A percentile compares a stretch with the other conserved stretches of the same genome.
Evolutionary conservation across 2,329 filamentous ascomycete genomes (phyloP).

Genomic region (Talaromyces rugulosus): DNA sequence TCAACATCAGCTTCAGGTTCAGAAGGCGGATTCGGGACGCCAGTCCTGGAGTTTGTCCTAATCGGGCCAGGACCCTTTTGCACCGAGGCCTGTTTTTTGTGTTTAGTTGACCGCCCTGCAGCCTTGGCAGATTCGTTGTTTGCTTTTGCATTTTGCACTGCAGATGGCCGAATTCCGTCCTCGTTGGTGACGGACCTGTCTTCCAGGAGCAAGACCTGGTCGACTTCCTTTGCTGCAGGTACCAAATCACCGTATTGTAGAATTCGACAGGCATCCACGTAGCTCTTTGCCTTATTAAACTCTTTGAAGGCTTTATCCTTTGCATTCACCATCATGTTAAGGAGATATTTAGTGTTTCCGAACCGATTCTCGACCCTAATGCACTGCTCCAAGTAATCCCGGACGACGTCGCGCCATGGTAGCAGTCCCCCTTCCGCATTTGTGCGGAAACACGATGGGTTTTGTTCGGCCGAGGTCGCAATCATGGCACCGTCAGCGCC

Average conservation of each 20-base stretch:
- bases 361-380: constrained; percentile 80
- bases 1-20: constrained; percentile 22
- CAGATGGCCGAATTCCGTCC: constrained; percentile 20
- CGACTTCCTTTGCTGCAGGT: constrained; percentile 61
- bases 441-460: constrained; percentile 78
- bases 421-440: constrained; percentile 65
- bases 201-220: constrained; percentile 50
- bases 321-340: constrained; percentile 80
- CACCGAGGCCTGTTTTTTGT: constrained; percentile 3
- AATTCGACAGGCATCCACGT: constrained; percentile 62
- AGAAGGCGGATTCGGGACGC: constrained; percentile 19
- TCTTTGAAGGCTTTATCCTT: constrained; percentile 62
- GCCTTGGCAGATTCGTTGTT: constrained; percentile 33
- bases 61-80: constrained; percentile 27
- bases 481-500: constrained; percentile 97
- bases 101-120: constrained; percentile 15
- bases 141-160: constrained; percentile 29
- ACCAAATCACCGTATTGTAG: constrained; percentile 63
- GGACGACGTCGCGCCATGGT: constrained; percentile 72
- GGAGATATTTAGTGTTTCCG: constrained; percentile 88
- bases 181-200: constrained; percentile 19
- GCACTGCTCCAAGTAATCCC: constrained; percentile 67
- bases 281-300: constrained; percentile 65
- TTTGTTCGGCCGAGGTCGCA: constrained; percentile 84
- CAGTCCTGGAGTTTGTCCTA: constrained; percentile 23